Conservation (phyloP, 495 filamentous ascomycete genomes). For the Lentithecium fluviatile region DNA sequence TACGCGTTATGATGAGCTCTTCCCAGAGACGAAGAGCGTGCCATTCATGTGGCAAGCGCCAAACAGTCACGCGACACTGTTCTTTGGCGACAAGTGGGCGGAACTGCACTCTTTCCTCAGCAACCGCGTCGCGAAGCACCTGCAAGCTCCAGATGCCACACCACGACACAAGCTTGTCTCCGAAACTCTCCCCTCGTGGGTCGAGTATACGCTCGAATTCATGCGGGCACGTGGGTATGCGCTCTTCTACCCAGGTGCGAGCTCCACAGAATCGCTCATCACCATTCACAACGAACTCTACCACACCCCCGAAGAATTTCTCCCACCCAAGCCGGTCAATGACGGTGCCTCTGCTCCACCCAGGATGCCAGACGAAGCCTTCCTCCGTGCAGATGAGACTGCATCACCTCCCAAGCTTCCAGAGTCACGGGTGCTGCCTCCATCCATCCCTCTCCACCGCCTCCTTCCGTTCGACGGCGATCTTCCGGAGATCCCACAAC, state of each 20-base stretch:
- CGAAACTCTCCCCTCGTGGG: conserved; percentile 63
- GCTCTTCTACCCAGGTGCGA: conserved; percentile 67
- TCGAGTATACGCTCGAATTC: conserved; percentile 73
- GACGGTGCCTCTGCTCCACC: conserved; percentile 4
- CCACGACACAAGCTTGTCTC: conserved; percentile 42
- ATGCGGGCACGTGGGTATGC: conserved; percentile 70
- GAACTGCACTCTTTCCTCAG: conserved; percentile 75
- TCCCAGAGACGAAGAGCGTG: conserved; percentile 41
- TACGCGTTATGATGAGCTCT: conserved; percentile 21
- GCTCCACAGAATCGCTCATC: conserved; percentile 52
- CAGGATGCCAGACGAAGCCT: conserved; percentile 28
- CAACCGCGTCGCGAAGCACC: conserved; percentile 49
- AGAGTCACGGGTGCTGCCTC: conserved; percentile 28
- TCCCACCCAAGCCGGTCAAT: conserved; percentile 1
- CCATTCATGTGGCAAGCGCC: conserved; percentile 82
- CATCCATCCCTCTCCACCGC: conserved; percentile 36
- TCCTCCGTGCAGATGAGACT: conserved; percentile 28
- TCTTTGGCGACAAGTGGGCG: conserved; percentile 78
- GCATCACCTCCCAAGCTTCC: conserved; percentile 23
- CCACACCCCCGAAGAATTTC: conserved; percentile 66
- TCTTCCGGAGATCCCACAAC: conserved; percentile 39
- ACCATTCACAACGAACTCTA: conserved; percentile 74
- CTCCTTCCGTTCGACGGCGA: conserved; percentile 42
- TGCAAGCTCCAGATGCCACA: conserved; percentile 2
- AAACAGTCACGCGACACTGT: conserved; percentile 73